Conservation (phyloP, 2,329 filamentous ascomycete species). For the Colletotrichum sidae region DNA sequence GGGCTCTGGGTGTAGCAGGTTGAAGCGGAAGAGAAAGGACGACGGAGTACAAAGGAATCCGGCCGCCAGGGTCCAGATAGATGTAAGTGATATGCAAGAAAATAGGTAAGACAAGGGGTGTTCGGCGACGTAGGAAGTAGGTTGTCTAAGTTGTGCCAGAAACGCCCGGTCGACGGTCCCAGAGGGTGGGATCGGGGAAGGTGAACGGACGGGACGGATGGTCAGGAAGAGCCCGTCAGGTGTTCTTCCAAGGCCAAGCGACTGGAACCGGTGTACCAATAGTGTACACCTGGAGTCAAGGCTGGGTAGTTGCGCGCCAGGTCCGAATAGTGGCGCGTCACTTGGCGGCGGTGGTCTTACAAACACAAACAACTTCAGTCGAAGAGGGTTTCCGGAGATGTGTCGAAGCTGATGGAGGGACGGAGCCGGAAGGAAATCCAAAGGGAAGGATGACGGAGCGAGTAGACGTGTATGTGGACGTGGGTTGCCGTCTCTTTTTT, state of each 20-base stretch:
- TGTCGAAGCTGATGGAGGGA: constrained; percentile 25
- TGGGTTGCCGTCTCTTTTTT: constrained; percentile 5
- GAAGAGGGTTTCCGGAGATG: constrained; percentile 1
- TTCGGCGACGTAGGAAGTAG: neutral
- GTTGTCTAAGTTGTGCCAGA: too few species aligned
- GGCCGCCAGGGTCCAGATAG: constrained; percentile 36
- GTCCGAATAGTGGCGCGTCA: neutral
- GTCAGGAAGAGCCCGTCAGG: neutral
- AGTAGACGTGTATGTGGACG: neutral
- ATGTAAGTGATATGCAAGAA: constrained; percentile 14
- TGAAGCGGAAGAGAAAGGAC: neutral
- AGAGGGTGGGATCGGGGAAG: too few species aligned
- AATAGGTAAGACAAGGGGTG: constrained; percentile 2
- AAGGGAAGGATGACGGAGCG: constrained; percentile 2
- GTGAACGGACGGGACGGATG: too few species aligned
- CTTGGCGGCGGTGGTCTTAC: neutral
- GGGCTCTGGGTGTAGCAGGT: neutral
- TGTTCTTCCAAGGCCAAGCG: neutral
- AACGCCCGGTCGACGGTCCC: too few species aligned
- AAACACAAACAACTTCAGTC: constrained; percentile 10
- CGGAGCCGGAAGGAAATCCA: constrained; percentile 28
- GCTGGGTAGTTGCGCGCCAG: neutral
- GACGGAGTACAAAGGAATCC: neutral
- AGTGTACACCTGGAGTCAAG: neutral
- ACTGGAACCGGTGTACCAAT: too few species aligned